Evolutionary conservation across 305 asterid genomes (phyloP), one percentile per base, ranked within the genome.

Genomic region (Lippia alba): DNA sequence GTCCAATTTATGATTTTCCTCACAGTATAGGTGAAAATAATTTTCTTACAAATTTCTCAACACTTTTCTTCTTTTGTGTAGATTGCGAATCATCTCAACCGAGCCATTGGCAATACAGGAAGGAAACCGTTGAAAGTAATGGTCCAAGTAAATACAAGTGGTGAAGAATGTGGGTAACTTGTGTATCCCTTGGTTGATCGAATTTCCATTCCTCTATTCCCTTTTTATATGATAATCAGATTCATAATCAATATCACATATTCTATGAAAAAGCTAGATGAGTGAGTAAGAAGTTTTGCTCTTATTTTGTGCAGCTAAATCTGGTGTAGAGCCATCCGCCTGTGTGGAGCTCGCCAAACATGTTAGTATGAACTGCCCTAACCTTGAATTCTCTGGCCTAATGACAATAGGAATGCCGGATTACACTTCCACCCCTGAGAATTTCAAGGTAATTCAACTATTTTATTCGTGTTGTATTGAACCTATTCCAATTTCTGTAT

Each of bases 351-450:
- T 94, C 53, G 99, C 74, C 54, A 85, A 89, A 71, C 83, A 88
- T 65, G 83, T 94, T 61, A 71, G 77, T 50, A 71, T 64, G 30
- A 71, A 81, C 83, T 94, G 99, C 78, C 93, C 93, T 17, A 91
- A 94, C 78, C 97, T 91, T 67, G 91, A 86, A 69, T 89, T 94
- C 72, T 77, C 86, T 80, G 97, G 99, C 75, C 79, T 91, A 66
- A 94, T 94, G 99, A 94, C 99, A 44, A 94, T 94, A 65, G 97
- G 99, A 73, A 94, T 91, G 96, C 85, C 84, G 17, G 99, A 94
- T 79, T 94, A 94, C 84, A 94, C 97, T 36, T 91, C 97, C 46
- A 94, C 99, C 19, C 99, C 97, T 3, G 96, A 88, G 74, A 94
- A 94, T 76, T 94, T 94, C 85, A 89, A 94, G 99, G 99, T 94